A percentile compares a stretch with the other conserved stretches of the same genome.
Evolutionary conservation across 75 land plant genomes (phyloP).

Genomic region (Cupressus sempervirens): DNA sequence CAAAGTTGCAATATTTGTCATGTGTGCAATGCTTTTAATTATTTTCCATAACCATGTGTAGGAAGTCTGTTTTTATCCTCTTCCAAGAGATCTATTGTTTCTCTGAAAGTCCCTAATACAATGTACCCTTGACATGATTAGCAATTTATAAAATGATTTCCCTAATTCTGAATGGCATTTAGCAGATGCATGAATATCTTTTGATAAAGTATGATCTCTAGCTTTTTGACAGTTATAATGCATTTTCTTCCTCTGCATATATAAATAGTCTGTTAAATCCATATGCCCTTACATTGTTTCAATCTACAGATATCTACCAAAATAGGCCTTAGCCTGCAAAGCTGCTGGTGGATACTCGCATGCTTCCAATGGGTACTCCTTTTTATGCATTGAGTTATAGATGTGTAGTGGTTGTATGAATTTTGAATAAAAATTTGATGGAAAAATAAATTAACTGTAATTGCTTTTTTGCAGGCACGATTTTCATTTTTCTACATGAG

Average conservation of each 20-base stretch:
- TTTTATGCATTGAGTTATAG: background rate
- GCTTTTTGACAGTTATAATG: background rate
- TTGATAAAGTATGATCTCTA: background rate
- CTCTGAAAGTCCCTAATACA: background rate
- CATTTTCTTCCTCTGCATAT: background rate
- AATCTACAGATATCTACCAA: background rate
- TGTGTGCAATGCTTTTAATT: background rate
- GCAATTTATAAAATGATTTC: background rate
- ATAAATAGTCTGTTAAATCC: background rate
- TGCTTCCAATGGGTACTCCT: background rate
- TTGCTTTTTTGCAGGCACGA: background rate
- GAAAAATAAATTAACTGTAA: background rate
- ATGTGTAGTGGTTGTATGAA: background rate
- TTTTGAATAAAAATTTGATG: background rate
- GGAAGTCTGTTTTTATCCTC: background rate
- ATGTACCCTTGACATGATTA: background rate
- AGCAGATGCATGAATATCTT: background rate
- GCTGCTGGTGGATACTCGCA: background rate
- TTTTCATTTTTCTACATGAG: background rate
- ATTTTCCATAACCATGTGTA: no score
- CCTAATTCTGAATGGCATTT: background rate
- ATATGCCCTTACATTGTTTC: background rate
- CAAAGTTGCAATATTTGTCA: background rate
- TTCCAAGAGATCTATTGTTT: background rate
- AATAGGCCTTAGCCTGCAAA: background rate